These are phyloP conservation scores for Vanrija pseudolonga DNA, from an alignment of 1,284 basidiomycete genomes.

Conservation along the genomic window DNA sequence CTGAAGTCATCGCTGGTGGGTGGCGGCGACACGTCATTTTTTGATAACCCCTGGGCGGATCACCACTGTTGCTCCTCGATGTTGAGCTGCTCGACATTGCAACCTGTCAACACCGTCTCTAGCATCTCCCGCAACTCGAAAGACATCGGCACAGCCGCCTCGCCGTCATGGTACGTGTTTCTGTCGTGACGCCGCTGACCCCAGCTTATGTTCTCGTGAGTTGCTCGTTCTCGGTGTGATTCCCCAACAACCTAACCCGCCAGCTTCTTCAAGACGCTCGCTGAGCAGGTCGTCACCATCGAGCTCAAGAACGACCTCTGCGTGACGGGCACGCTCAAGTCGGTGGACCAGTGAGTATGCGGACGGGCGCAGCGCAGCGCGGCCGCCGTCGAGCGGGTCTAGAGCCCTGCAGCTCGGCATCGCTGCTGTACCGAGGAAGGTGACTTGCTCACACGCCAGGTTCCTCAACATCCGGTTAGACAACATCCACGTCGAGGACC, in stretches of 20 bases:
- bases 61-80: not conserved
- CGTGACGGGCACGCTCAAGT: constrained; percentile 93
- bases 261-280: constrained; percentile 94
- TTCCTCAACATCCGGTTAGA: constrained; percentile 98
- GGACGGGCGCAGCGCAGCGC: not conserved
- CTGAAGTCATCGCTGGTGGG: not conserved
- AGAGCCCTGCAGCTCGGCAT: too few species aligned
- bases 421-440: too few species aligned
- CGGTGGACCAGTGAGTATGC: constrained; percentile 85
- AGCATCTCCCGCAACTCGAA: not conserved
- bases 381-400: not conserved
- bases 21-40: constrained; percentile 3
- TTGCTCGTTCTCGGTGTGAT: not conserved
- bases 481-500: constrained; percentile 87
- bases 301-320: constrained; percentile 99
- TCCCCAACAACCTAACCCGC: constrained; percentile 1
- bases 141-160: not conserved
- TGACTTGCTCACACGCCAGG: constrained; percentile 56
- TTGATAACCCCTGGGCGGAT: not conserved
- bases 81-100: not conserved
- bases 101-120: not conserved
- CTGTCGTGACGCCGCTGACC: constrained; percentile 6
- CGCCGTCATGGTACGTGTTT: not conserved
- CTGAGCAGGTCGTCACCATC: constrained; percentile 93
- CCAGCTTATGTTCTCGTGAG: constrained; percentile 44